Evolutionary conservation across 495 filamentous ascomycete genomes (phyloP).

Genomic region (Penicillium pulvis): DNA sequence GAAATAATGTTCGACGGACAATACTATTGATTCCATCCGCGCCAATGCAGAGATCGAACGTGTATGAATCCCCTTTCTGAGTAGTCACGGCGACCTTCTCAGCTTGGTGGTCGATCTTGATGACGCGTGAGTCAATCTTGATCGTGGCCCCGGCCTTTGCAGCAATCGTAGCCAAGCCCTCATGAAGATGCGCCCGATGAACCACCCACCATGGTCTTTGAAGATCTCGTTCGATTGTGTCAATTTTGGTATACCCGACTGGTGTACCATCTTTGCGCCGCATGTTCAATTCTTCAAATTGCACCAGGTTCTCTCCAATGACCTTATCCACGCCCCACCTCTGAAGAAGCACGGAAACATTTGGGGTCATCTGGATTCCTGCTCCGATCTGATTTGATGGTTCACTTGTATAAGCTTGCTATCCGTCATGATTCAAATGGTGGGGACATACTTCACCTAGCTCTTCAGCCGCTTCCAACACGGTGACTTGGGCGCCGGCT

Average conservation of each 20-base stretch:
- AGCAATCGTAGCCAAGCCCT: conserved; percentile 38
- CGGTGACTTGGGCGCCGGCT: conserved; percentile 59
- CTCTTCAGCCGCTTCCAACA: conserved; percentile 18
- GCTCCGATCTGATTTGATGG: conserved; percentile 48
- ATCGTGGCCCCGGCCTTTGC: conserved; percentile 31
- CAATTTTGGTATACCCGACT: conserved; percentile 36
- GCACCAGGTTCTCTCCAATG: conserved; percentile 39
- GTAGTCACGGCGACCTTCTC: conserved; percentile 35
- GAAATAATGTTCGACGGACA: conserved; percentile 36
- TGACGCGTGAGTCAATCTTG: conserved; percentile 37
- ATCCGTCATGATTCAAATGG: background rate
- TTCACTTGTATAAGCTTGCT: background rate
- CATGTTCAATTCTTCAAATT: conserved; percentile 43
- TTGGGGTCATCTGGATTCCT: conserved; percentile 62
- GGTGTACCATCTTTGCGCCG: conserved; percentile 38
- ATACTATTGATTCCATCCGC: conserved; percentile 44
- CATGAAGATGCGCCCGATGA: conserved; percentile 41
- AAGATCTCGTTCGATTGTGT: conserved; percentile 16
- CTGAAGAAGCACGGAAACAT: conserved; percentile 50
- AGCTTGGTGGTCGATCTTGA: conserved; percentile 22
- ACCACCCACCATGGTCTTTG: conserved; percentile 40
- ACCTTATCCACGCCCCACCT: conserved; percentile 37
- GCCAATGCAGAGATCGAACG: conserved; percentile 44
- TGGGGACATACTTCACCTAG: conserved; percentile 12
- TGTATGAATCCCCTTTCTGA: conserved; percentile 29